Evolutionary conservation across 495 filamentous ascomycete species (phyloP).

Genomic region (Barbatosphaeria neglecta): DNA sequence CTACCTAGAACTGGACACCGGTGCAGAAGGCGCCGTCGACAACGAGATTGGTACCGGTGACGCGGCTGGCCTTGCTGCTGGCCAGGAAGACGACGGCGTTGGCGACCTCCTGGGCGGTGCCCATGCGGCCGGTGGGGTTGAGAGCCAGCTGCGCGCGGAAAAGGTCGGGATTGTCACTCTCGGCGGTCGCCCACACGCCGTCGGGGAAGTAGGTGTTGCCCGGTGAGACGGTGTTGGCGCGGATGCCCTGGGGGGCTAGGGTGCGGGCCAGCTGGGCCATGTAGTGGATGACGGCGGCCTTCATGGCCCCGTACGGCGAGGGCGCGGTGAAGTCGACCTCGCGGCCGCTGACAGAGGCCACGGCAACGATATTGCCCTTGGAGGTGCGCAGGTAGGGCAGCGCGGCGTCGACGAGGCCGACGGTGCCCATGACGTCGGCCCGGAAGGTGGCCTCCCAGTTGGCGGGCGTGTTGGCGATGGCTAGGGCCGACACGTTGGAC

Average conservation of each 20-base stretch:
- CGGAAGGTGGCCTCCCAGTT: conserved; percentile 3
- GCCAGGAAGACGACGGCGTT: conserved; percentile 38
- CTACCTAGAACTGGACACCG: not conserved
- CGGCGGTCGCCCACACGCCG: conserved; percentile 1
- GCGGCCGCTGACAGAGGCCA: conserved; percentile 34
- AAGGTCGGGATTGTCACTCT: not conserved
- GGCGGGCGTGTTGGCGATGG: conserved; percentile 1
- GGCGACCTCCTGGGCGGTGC: conserved; percentile 34
- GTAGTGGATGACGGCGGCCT: conserved; percentile 36
- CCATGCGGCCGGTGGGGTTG: conserved; percentile 10
- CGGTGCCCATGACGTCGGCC: conserved; percentile 3
- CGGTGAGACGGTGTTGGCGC: conserved; percentile 41
- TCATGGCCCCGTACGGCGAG: conserved; percentile 38
- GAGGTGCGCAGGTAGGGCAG: conserved; percentile 36
- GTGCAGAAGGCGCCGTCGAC: conserved; percentile 35
- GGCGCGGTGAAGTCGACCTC: conserved; percentile 43
- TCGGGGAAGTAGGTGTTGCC: conserved; percentile 13
- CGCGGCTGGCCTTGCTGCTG: conserved; percentile 34
- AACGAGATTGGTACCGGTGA: conserved; percentile 39
- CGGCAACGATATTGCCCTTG: conserved; percentile 23
- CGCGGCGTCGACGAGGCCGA: conserved; percentile 18
- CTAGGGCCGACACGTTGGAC: conserved; percentile 31
- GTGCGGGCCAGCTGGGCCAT: conserved; percentile 35
- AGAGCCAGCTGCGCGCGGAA: conserved; percentile 1
- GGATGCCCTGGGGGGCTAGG: conserved; percentile 29